Conservation (phyloP, 179 eudicot species). For the Patellifolia procumbens region DNA sequence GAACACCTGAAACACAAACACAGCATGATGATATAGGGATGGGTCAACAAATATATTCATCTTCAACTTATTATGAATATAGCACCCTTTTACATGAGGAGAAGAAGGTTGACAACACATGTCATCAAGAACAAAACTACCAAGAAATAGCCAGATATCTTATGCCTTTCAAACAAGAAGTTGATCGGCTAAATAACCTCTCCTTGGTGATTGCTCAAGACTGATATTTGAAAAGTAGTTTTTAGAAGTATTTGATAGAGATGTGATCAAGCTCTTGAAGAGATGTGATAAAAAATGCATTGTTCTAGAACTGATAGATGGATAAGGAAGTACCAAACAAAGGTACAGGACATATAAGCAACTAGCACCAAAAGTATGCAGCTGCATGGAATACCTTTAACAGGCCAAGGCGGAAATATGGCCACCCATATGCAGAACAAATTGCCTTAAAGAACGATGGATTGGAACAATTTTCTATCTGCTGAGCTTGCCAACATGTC, state of each 20-base stretch:
- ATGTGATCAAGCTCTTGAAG: not conserved
- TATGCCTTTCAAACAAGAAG: not conserved
- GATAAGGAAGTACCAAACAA: conserved; percentile 14
- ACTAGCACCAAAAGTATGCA: not conserved
- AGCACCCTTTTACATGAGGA: not conserved
- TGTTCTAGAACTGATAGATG: not conserved
- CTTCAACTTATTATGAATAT: not conserved
- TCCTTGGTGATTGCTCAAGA: not conserved
- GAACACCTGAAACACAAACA: conserved; percentile 57
- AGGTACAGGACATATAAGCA: not conserved
- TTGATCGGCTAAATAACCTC: not conserved
- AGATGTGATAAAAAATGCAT: not conserved
- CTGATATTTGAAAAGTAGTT: conserved; percentile 2
- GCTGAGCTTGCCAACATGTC: conserved; percentile 62
- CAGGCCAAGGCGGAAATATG: conserved; percentile 76
- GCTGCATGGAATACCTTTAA: conserved; percentile 58
- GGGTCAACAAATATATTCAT: not conserved
- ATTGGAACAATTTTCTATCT: conserved; percentile 38
- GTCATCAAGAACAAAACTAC: not conserved
- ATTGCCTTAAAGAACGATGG: conserved; percentile 80
- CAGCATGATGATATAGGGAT: not conserved
- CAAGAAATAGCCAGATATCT: not conserved
- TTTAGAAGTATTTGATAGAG: not conserved
- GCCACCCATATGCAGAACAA: conserved; percentile 80
- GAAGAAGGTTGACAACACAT: not conserved